Conservation (phyloP, 2,329 filamentous ascomycete species). For the Thermoascus crustaceus region DNA sequence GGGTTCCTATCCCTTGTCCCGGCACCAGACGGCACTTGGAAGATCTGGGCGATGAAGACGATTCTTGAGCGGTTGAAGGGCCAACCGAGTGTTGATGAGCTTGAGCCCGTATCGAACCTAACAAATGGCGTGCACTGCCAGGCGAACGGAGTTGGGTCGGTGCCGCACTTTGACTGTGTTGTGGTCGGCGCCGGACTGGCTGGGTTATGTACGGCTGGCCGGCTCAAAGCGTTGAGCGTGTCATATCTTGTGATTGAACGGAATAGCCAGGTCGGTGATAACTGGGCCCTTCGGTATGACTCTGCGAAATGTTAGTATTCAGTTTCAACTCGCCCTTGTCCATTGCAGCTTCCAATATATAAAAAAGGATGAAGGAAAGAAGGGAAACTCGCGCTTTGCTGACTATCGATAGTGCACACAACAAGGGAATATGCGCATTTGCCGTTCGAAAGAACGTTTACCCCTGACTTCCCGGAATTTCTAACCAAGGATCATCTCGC, state of each 20-base stretch:
- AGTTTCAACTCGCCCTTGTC: not conserved
- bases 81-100: constrained; percentile 13
- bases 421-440: constrained; percentile 14
- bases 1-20: constrained; percentile 14
- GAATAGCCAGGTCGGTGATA: constrained; percentile 36
- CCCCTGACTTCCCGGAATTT: constrained; percentile 12
- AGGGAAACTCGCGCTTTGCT: not conserved
- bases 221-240: constrained; percentile 36
- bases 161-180: constrained; percentile 19
- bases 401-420: constrained; percentile 20
- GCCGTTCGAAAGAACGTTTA: constrained; percentile 20
- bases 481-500: constrained; percentile 17
- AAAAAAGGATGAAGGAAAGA: too few relatives aligned
- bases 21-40: constrained; percentile 12
- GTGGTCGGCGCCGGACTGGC: constrained; percentile 38
- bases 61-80: constrained; percentile 16
- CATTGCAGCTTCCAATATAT: too few relatives aligned
- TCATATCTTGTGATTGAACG: constrained; percentile 39
- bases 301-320: constrained; percentile 24
- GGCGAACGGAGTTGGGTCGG: not conserved
- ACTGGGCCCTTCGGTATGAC: constrained; percentile 41
- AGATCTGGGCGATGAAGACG: constrained; percentile 19
- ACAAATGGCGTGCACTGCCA: too few relatives aligned
- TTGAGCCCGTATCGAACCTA: constrained; percentile 5
- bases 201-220: constrained; percentile 37